Evolutionary conservation across 129 eudicot genomes (phyloP), one percentile per base, ranked within the genome.

Genomic region (Heracleum sosnowskyi): DNA sequence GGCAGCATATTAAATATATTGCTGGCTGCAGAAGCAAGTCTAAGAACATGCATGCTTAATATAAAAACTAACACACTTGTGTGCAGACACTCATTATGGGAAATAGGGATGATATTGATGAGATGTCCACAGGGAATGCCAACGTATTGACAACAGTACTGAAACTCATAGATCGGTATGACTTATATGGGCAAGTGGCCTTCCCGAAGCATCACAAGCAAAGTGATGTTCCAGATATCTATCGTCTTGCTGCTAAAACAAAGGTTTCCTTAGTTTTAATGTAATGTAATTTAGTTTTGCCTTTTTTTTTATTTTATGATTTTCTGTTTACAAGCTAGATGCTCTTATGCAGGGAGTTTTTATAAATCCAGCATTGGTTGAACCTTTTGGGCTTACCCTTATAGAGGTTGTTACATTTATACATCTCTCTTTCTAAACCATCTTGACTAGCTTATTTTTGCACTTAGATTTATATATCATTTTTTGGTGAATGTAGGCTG

Each of bases 131-230:
- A 39, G 97, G 95, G 45, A 93, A 83, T 73, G 94, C 97, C 18
- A 82, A 80, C 45, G 98, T 93, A 60, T 89, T 93, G 51, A 91
- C 89, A 39, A 93, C 98, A 17, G 95, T 93, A 69, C 57, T 93
- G 74, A 93, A 93, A 85, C 76, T 93, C 77, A 82, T 93, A 71
- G 98, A 93, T 83, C 89, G 77, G 81, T 91, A 93, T 53, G 97
- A 93, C 68, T 93, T 93, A 35, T 91, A 93, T 66, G 98, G 98
- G 46, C 97, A 89, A 87, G 98, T 93, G 63, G 98, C 98, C 11
- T 91, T 87, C 84, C 98, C 98, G 31, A 93, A 93, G 82, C 98
- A 93, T 85, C 98, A 93, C 82, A 93, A 87, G 78, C 98, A 93
- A 84, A 86, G 77, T 29, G 98, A 93, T 83, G 98, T 93, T 74